These are phyloP conservation scores for Xylaria nigripes DNA, from an alignment of 495 filamentous ascomycete genomes.

Conservation along the genomic window DNA sequence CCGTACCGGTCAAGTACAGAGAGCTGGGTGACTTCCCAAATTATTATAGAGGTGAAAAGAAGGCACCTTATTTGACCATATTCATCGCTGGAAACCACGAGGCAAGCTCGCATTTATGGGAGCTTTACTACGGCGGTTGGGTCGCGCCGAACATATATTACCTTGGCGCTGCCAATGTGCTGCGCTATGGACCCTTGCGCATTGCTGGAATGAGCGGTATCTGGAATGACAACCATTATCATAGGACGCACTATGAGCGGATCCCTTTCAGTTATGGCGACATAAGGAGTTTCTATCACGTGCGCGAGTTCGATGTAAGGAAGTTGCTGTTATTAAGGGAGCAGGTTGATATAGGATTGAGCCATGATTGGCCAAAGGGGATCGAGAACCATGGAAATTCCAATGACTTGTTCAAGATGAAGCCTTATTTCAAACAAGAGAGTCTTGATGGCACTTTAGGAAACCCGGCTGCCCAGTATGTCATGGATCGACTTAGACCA, in stretches of 20 bases:
- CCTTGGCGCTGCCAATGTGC: constrained; percentile 79
- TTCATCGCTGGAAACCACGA: constrained; percentile 96
- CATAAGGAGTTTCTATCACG: constrained; percentile 72
- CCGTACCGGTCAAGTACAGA: constrained; percentile 76
- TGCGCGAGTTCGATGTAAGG: constrained; percentile 80
- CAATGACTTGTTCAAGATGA: constrained; percentile 53
- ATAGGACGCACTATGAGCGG: constrained; percentile 72
- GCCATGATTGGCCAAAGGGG: constrained; percentile 87
- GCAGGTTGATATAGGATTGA: constrained; percentile 81
- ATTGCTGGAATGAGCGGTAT: constrained; percentile 92
- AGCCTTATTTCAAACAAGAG: constrained; percentile 65
- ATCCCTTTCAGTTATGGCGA: constrained; percentile 72
- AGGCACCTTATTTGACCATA: constrained; percentile 78
- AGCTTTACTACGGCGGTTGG: constrained; percentile 96
- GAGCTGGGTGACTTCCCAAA: constrained; percentile 81
- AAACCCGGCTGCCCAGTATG: constrained; percentile 63
- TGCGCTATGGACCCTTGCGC: constrained; percentile 72
- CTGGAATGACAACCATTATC: constrained; percentile 81
- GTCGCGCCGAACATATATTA: constrained; percentile 96
- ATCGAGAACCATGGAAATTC: constrained; percentile 69
- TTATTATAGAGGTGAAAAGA: constrained; percentile 74
- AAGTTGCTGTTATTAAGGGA: constrained; percentile 79
- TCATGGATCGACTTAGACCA: constrained; percentile 73
- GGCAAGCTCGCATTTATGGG: constrained; percentile 74
- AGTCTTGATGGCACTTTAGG: constrained; percentile 65